Evolutionary conservation across 345 rosid species (phyloP), one percentile per base, ranked within the genome.

Genomic region (Microthlaspi erraticum): DNA sequence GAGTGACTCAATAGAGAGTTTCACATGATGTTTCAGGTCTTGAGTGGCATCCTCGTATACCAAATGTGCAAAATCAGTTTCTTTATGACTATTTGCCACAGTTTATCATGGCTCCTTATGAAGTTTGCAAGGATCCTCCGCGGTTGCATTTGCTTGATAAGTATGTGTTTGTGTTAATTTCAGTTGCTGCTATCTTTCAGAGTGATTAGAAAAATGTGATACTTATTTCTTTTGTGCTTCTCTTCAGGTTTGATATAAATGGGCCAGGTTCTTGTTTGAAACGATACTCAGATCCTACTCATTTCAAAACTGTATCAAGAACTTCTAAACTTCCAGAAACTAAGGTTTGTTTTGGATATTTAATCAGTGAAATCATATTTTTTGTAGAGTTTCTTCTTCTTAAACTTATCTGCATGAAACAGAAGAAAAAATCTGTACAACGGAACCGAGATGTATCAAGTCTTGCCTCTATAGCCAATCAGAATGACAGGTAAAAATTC

Each of bases 251-350:
- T 68, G 97, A 93, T 70, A 61, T 85, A 45, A 87, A 86, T 51
- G 96, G 96, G n/a, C 86, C 88, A 48, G 97, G 98, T 18, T 90
- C 98, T 72, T 93, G 97, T 82, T 78, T 93, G 38, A 90, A 80
- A 70, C 83, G 94, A 66, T 90, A 93, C 70, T 88, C 98, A 1
- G 96, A 93, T 84, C 97, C 97, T 46, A 85, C 91, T 61, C 86
- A 84, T 79, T 88, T 90, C 58, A 88, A 78, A 79, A 86, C 82
- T 82, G 83, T 79, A 68, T 80, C 89, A 49, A 78, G 83, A 83
- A 74, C 78, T 70, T 79, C 89, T 41, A 79, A 85, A 73, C 77
- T 20, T 81, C 50, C 88, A 73, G 37, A 83, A 72, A 79, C 58
- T 74, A 86, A 87, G 97, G 98, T 93, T 78, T 48, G 44, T 26